phyloP scores from a whole-genome alignment of 345 rosid genomes.

The thale cress (Arabidopsis thaliana) region DNA sequence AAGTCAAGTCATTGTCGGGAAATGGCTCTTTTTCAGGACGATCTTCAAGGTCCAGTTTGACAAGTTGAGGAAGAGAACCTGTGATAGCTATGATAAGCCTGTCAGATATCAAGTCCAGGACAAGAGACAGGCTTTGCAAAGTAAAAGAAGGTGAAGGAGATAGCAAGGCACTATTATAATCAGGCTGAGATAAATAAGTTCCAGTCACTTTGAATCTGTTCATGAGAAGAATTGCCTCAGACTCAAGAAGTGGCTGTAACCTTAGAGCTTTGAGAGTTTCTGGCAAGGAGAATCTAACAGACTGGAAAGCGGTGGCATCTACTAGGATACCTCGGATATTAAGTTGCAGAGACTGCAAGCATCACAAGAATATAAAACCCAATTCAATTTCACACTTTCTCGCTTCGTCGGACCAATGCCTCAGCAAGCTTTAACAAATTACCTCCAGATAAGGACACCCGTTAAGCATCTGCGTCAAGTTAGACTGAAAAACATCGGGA shows the following conservation, averaged over 20 bases:
- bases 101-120: conserved; percentile 60
- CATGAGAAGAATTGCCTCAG: conserved; percentile 49
- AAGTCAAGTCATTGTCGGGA: conserved; percentile 54
- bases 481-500: conserved; percentile 35
- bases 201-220: conserved; percentile 42
- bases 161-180: conserved; percentile 27
- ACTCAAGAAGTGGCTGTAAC: conserved; percentile 53
- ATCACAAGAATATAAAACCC: conserved; percentile 44
- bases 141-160: conserved; percentile 43
- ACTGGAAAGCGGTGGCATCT: conserved; percentile 47
- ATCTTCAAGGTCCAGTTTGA: conserved; percentile 73
- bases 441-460: conserved; percentile 63
- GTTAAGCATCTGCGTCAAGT: conserved; percentile 50
- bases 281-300: conserved; percentile 49
- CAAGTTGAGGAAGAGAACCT: conserved; percentile 51
- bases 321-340: conserved; percentile 51
- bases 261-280: conserved; percentile 54
- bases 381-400: conserved; percentile 45
- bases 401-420: conserved; percentile 45
- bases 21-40: conserved; percentile 55
- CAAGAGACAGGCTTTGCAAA: conserved; percentile 64
- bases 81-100: conserved; percentile 52
- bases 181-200: conserved; percentile 30
- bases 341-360: conserved; percentile 59
- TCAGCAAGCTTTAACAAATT: conserved; percentile 45